Evolutionary conservation across 768 basidiomycete genomes (phyloP).

Genomic region (Suillus sp.): DNA sequence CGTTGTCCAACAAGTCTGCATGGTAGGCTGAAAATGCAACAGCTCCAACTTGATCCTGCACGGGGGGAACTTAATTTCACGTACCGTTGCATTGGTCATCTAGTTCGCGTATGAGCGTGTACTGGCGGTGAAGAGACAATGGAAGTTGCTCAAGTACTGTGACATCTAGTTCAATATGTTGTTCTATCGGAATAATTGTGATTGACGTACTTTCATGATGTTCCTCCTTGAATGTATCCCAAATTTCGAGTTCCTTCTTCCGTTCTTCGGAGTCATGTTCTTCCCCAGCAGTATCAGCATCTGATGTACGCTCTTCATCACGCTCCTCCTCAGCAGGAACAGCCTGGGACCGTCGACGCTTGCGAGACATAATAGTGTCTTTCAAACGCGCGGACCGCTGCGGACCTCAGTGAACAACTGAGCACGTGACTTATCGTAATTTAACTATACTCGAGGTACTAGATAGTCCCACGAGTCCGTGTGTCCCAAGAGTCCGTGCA

Average conservation of each 20-base stretch:
- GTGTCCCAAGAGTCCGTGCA: too few relatives aligned
- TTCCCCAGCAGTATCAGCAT: conserved; percentile 16
- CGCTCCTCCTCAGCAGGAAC: conserved; percentile 34
- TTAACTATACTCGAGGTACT: too few relatives aligned
- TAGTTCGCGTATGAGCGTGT: conserved; percentile 68
- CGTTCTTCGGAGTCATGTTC: conserved; percentile 23
- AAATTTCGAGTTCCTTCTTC: conserved; percentile 64
- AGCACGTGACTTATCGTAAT: background rate
- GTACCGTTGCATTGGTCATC: conserved; percentile 66
- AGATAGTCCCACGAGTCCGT: too few relatives aligned
- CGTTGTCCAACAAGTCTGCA: conserved; percentile 42
- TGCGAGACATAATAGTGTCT: conserved; percentile 35
- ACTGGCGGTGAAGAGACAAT: conserved; percentile 69
- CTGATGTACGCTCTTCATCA: conserved; percentile 12
- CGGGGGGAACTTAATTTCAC: conserved; percentile 17
- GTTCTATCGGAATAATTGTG: background rate
- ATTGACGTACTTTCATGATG: conserved; percentile 66
- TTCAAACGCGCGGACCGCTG: background rate
- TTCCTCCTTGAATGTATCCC: conserved; percentile 78
- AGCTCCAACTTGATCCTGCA: conserved; percentile 13
- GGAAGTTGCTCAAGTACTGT: conserved; percentile 81
- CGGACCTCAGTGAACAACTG: background rate
- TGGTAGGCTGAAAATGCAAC: conserved; percentile 38
- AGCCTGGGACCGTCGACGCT: conserved; percentile 50
- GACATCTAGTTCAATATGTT: conserved; percentile 6